Evolutionary conservation across 441 rosid species (phyloP).

Genomic region (Adansonia gregorii): DNA sequence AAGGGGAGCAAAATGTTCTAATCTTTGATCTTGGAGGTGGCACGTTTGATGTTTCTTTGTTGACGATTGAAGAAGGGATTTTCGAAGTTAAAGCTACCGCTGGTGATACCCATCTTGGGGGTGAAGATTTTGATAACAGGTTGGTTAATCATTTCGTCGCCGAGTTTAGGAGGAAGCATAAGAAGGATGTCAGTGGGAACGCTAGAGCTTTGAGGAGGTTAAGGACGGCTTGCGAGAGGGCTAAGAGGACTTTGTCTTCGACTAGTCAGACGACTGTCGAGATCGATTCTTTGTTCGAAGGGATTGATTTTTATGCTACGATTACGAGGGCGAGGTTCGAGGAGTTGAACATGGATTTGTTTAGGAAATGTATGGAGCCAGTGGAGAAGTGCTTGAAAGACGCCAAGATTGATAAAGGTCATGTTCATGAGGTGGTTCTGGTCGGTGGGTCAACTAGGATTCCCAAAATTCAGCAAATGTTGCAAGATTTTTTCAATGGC

Average conservation of each 20-base stretch:
- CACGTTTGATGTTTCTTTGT: conserved; percentile 45
- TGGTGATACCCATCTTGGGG: conserved; percentile 57
- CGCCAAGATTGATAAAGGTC: conserved; percentile 5
- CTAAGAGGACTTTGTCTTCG: conserved; percentile 47
- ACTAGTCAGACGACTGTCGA: conserved; percentile 47
- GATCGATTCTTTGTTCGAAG: conserved; percentile 50
- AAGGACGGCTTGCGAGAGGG: too few species aligned
- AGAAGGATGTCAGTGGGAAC: conserved; percentile 48
- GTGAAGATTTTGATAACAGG: conserved; percentile 56
- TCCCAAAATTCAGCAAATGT: conserved; percentile 53
- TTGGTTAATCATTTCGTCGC: conserved; percentile 49
- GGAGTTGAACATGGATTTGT: too few species aligned
- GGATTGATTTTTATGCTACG: conserved; percentile 49
- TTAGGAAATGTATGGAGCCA: too few species aligned
- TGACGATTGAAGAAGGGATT: conserved; percentile 46
- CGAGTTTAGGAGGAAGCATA: conserved; percentile 54
- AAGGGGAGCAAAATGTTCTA: conserved; percentile 41
- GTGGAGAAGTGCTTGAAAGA: too few species aligned
- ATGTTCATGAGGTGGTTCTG: conserved; percentile 49
- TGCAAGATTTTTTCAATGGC: conserved; percentile 55
- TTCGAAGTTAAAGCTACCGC: conserved; percentile 53
- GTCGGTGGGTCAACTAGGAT: conserved; percentile 62
- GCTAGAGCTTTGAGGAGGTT: conserved; percentile 34
- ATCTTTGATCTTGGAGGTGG: conserved; percentile 52
- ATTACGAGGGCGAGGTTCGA: conserved; percentile 51